Percentiles rank a stretch among this genome's conserved stretches.
Conservation (phyloP, 257 asterid genomes). For the Plantago major region DNA sequence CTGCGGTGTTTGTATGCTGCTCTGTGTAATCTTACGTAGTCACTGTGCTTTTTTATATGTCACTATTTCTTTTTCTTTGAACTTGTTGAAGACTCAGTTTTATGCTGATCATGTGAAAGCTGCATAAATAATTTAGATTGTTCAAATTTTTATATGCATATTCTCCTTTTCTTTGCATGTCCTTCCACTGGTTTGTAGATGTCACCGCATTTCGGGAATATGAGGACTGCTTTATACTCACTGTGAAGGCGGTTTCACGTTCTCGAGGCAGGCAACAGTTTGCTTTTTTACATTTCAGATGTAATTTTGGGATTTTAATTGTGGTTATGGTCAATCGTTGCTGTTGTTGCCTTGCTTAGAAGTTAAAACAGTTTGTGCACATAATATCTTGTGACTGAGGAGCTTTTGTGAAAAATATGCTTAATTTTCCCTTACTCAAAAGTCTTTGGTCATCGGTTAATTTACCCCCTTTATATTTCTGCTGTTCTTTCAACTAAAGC, state of each 20-base stretch:
- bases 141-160: slow-evolving; percentile 43
- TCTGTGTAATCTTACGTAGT: slow-evolving; percentile 13
- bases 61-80: slow-evolving; percentile 30
- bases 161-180: slow-evolving; percentile 84
- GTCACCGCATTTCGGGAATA: slow-evolving; percentile 88
- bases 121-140: slow-evolving; percentile 32
- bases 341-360: slow-evolving; percentile 24
- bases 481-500: too few species aligned
- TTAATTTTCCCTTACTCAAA: too few species aligned
- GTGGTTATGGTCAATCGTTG: slow-evolving; percentile 29
- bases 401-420: background rate
- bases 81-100: slow-evolving; percentile 27
- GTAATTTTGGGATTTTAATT: slow-evolving; percentile 36
- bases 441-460: too few species aligned
- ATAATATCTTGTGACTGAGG: background rate
- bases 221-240: slow-evolving; percentile 73
- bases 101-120: slow-evolving; percentile 36
- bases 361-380: background rate
- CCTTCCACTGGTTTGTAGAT: slow-evolving; percentile 84
- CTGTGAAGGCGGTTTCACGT: slow-evolving; percentile 83
- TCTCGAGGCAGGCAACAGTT: slow-evolving; percentile 82
- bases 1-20: slow-evolving; percentile 31
- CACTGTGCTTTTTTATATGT: slow-evolving; percentile 18
- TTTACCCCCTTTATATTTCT: too few species aligned
- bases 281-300: slow-evolving; percentile 46